Evolutionary conservation across 345 rosid genomes (phyloP), one percentile per base, ranked within the genome.

Genomic region (Kernera saxatilis): DNA sequence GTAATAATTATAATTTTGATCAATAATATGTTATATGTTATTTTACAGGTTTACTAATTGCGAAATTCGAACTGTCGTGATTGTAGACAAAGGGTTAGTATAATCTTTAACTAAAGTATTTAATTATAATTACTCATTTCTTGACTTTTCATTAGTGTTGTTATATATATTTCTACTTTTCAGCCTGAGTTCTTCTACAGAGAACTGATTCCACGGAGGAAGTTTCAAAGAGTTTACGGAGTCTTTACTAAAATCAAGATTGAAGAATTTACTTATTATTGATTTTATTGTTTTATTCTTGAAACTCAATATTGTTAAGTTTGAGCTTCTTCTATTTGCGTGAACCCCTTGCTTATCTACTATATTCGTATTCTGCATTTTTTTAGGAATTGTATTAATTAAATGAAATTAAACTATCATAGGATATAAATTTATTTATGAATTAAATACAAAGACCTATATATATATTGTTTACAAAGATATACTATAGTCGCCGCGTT

Each of bases 41-140:
- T 58, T 12, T n/a, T 29, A 54, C 61, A 76, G 75, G 71, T 76
- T 76, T 76, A 33, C 14, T 70, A 76, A 76, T 54, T 69, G 75
- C 22, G 79, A 76, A 70, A 76, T 76, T 53, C 79, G 79, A 1
- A 76, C 75, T 19, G 79, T 76, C 14, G 10, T 76, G 37, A 45
- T 76, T 64, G 79, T 76, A 27, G 79, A 76, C 53, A 76, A 76
- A 76, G 44, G 79, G 75, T 76, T 36, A 70, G 70, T 54, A 55
- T 25, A 18, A 41, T 52, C 30, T 41, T 59, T 3, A 5, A 53
- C 12, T 23, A 44, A 6, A 43, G 10, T 33, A 43, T 10, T 54
- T 26, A 18, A 15, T 29, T 26, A 12, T 23, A 19, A 53, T 52
- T 60, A 51, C 33, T 2, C 53, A 59, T 51, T 41, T 67, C 1